Evolutionary conservation across 257 asterid species (phyloP).

Genomic region (Przewalskia tangutica): DNA sequence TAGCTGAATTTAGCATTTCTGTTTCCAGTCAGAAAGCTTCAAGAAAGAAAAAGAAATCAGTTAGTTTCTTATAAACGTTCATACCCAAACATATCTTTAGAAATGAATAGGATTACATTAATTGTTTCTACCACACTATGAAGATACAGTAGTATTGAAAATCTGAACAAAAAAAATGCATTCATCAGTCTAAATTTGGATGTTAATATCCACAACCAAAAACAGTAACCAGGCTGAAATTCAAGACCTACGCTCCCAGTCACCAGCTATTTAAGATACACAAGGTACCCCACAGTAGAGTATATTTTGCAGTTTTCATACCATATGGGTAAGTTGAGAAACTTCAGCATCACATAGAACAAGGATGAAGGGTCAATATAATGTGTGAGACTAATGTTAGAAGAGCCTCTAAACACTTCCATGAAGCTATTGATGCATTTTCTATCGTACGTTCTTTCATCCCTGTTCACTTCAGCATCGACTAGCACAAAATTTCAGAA

Average conservation of each 20-base stretch:
- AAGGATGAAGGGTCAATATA: background rate
- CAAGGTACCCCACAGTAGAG: background rate
- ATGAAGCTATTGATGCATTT: background rate
- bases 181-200: background rate
- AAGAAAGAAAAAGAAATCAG: constrained; percentile 2
- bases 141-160: background rate
- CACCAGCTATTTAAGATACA: background rate
- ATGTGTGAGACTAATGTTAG: background rate
- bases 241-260: background rate
- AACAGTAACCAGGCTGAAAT: background rate
- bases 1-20: constrained; percentile 45
- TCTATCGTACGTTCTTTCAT: background rate
- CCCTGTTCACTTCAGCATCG: background rate
- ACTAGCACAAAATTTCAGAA: background rate
- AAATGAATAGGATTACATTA: background rate
- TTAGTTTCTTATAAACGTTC: background rate
- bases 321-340: background rate
- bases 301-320: background rate
- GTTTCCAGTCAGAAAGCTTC: constrained; percentile 43
- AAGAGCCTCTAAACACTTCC: background rate
- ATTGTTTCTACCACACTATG: background rate
- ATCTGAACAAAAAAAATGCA: background rate
- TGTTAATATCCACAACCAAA: background rate
- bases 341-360: background rate
- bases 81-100: background rate